These are phyloP conservation scores for Eremothecium sinecaudum DNA, from an alignment of 1,139 yeast species.

Conservation along the genomic window DNA sequence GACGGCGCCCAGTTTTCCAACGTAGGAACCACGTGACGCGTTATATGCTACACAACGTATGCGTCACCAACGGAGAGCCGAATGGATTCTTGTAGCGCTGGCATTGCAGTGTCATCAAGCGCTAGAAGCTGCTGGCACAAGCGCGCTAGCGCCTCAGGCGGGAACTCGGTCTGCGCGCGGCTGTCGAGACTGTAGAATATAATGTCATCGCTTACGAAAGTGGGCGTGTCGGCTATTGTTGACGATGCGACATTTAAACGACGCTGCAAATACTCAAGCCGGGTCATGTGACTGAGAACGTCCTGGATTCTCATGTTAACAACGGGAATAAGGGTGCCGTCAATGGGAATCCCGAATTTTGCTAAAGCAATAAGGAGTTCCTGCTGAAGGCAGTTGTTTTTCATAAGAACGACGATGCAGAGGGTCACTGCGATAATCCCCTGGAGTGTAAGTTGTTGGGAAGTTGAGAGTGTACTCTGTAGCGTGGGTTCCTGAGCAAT, in stretches of 20 bases:
- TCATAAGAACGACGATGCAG: conserved; percentile 22
- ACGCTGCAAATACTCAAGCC: conserved; percentile 19
- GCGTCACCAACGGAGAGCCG: conserved; percentile 22
- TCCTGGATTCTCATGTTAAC: conserved; percentile 19
- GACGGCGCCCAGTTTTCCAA: no score
- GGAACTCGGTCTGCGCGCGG: conserved; percentile 24
- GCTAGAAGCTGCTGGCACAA: conserved; percentile 20
- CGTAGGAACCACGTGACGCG: no score
- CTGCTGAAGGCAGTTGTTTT: conserved; percentile 22
- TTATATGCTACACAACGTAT: no score
- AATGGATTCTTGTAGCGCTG: conserved; percentile 15
- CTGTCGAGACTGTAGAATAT: conserved; percentile 23
- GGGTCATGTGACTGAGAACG: conserved; percentile 17
- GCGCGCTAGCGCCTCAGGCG: conserved; percentile 15
- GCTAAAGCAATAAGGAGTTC: conserved; percentile 18
- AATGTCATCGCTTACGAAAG: conserved; percentile 8
- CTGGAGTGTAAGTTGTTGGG: conserved; percentile 18
- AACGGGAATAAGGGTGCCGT: conserved; percentile 23
- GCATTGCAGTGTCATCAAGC: conserved; percentile 14
- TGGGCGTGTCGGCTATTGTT: conserved; percentile 15
- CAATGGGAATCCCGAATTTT: conserved; percentile 25
- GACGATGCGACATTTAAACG: no score
- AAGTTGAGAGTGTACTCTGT: conserved; percentile 13
- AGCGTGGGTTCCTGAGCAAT: conserved; percentile 15
- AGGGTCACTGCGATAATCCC: conserved; percentile 21